Conservation (phyloP, 306 rosid genomes). For the Castanopsis chinensis region DNA sequence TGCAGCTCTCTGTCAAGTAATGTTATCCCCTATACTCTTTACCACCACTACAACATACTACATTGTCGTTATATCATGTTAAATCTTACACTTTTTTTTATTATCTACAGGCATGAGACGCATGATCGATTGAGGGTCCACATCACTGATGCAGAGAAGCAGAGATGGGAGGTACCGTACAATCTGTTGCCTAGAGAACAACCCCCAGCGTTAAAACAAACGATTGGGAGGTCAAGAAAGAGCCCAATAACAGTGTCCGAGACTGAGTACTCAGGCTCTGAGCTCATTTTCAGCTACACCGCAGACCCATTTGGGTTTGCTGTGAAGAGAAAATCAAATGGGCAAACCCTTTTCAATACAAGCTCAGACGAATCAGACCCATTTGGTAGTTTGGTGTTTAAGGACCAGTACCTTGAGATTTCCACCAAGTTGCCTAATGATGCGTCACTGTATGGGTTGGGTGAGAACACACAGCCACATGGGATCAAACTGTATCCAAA, state of each 20-base stretch:
- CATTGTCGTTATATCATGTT: constrained; percentile 50
- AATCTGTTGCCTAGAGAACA: constrained; percentile 69
- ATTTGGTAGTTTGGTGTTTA: constrained; percentile 62
- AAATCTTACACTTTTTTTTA: not conserved
- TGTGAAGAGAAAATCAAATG: constrained; percentile 74
- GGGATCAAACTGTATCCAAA: constrained; percentile 76
- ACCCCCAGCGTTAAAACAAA: constrained; percentile 53
- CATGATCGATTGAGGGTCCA: constrained; percentile 82
- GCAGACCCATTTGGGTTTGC: constrained; percentile 76
- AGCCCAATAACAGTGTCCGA: constrained; percentile 45
- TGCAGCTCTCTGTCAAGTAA: constrained; percentile 80
- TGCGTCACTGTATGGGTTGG: constrained; percentile 80
- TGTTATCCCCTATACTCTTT: not conserved
- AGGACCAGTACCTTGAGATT: constrained; percentile 92
- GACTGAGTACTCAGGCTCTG: constrained; percentile 65
- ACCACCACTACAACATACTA: not conserved
- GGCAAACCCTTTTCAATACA: constrained; percentile 72
- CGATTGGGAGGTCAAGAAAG: constrained; percentile 39
- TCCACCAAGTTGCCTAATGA: constrained; percentile 75
- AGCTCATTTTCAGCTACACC: constrained; percentile 63
- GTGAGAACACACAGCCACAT: constrained; percentile 91
- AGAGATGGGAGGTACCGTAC: constrained; percentile 96
- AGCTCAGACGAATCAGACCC: constrained; percentile 51
- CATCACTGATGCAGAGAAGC: constrained; percentile 74
- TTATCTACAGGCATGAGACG: constrained; percentile 58